Evolutionary conservation across 768 basidiomycete species (phyloP), one percentile per base, ranked within the genome.

Genomic region (Lactarius akahatsu): DNA sequence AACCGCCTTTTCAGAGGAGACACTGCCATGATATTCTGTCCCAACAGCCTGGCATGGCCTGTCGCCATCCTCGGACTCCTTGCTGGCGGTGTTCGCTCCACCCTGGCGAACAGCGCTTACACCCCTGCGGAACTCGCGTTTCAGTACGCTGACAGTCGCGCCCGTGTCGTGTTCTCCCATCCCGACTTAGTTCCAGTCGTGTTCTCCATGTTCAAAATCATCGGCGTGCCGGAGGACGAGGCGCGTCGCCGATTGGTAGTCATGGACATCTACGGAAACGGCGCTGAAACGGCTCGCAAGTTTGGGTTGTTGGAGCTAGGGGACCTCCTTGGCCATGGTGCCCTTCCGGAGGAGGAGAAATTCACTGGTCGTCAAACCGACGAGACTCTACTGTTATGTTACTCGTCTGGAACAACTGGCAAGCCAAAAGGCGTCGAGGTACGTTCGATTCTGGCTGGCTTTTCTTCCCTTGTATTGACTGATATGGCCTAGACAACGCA

Each of bases 41-140:
- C 83, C 10, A 94, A 94, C 76, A 85, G 80, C 23, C 71, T 92
- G 56, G 77, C 78, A 52, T 88, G 80, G 77, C 83, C 86, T 1
- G 73, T 85, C 64, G 73, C 81, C 57, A 65, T 86, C 7, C 76
- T 78, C 20, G 77, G 75, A 58, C 75, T 76, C 73, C 78, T 88
- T 52, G 88, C 92, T 0, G 89, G 87, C 0, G 90, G 90, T 4
- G 72, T 91, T 18, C 77, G 84, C 54, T 83, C 84, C 61, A 90
- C 92, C 0, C 84, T 91, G 16, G 89, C 89, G 18, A 95, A 93
- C 73, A 86, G 82, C 65, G 80, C 81, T 0, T 94, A 91, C 72
- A 89, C 86, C 4, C 74, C 86, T 3, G 73, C 77, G 9, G 94
- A 96, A 72, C 81, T 95, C 0, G 80, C 79, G 0, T 85, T 86